Evolutionary conservation across 1,139 yeast genomes (phyloP).

Genomic region (Lodderomyces parapsilosis): DNA sequence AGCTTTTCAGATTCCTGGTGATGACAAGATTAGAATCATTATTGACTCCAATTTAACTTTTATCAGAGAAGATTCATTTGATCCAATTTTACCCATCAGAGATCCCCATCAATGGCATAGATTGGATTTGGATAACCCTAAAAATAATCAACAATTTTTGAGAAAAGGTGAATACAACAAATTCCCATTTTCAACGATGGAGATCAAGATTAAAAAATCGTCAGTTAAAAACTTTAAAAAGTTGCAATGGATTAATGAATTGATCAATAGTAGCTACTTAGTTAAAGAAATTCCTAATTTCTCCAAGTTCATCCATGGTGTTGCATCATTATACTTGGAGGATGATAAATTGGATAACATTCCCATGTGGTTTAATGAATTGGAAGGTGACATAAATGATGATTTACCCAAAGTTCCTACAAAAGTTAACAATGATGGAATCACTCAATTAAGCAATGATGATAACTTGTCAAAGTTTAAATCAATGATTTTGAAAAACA

Average conservation of each 20-base stretch:
- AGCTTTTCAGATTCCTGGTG: conserved; percentile 98
- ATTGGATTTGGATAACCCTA: conserved; percentile 76
- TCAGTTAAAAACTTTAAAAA: conserved; percentile 38
- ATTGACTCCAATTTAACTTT: conserved; percentile 86
- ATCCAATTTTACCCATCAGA: conserved; percentile 80
- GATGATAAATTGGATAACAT: conserved; percentile 86
- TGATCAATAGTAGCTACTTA: conserved; percentile 69
- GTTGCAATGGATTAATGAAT: conserved; percentile 83
- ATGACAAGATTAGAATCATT: conserved; percentile 82
- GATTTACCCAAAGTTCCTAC: conserved; percentile 25
- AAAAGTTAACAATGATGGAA: conserved; percentile 9
- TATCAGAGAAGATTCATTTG: conserved; percentile 89
- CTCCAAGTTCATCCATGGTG: conserved; percentile 87
- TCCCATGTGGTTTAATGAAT: conserved; percentile 93
- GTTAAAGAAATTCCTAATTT: conserved; percentile 91
- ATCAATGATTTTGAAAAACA: conserved; percentile 38
- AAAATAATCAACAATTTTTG: conserved; percentile 67
- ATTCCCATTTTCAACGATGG: conserved; percentile 92
- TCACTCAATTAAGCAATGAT: conserved; percentile 29
- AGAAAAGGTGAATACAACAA: conserved; percentile 84
- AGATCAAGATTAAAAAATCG: conserved; percentile 68
- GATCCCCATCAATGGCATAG: conserved; percentile 92
- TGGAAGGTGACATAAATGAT: conserved; percentile 59
- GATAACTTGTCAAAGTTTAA: conserved; percentile 48
- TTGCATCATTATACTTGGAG: conserved; percentile 82